Conservation (phyloP, 208 protist species). For the Leishmania gerbilli region DNA sequence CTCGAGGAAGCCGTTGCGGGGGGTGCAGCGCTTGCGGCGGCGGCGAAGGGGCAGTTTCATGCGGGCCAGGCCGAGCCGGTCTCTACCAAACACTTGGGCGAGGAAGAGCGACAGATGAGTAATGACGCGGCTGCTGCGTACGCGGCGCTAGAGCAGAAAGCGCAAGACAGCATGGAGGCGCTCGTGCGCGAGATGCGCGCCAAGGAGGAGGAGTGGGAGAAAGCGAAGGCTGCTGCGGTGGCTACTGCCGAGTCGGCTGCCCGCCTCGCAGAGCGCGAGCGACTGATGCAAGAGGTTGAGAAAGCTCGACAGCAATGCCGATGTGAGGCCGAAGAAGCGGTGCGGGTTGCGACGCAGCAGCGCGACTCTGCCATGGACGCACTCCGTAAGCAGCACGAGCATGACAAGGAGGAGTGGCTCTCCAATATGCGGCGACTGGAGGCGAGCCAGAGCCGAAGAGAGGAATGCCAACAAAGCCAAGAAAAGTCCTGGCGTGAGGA, state of each 20-base stretch:
- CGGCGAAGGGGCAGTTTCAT: background rate
- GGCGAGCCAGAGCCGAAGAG: background rate
- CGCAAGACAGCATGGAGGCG: constrained; percentile 12
- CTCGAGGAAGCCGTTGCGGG: background rate
- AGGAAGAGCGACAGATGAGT: constrained; percentile 2
- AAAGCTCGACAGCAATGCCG: constrained; percentile 7
- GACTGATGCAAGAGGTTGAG: constrained; percentile 20
- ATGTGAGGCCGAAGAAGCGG: background rate
- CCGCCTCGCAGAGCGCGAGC: constrained; percentile 28
- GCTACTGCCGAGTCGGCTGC: constrained; percentile 1
- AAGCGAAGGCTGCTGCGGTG: constrained; percentile 7
- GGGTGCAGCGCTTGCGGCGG: background rate
- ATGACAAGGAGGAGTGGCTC: background rate
- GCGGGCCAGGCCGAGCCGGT: constrained; percentile 7
- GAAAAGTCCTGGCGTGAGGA: constrained; percentile 27
- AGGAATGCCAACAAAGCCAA: background rate
- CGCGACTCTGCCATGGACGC: constrained; percentile 1
- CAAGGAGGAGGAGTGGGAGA: constrained; percentile 7
- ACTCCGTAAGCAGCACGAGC: constrained; percentile 2
- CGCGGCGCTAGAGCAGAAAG: constrained; percentile 9
- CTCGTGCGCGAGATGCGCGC: background rate
- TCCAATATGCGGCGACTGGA: background rate
- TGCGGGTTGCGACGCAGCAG: background rate
- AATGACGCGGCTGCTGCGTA: background rate
- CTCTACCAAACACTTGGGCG: constrained; percentile 2